These are phyloP conservation scores for Pelargonium myrrhifolium DNA, from an alignment of 441 rosid species.

Conservation along the genomic window DNA sequence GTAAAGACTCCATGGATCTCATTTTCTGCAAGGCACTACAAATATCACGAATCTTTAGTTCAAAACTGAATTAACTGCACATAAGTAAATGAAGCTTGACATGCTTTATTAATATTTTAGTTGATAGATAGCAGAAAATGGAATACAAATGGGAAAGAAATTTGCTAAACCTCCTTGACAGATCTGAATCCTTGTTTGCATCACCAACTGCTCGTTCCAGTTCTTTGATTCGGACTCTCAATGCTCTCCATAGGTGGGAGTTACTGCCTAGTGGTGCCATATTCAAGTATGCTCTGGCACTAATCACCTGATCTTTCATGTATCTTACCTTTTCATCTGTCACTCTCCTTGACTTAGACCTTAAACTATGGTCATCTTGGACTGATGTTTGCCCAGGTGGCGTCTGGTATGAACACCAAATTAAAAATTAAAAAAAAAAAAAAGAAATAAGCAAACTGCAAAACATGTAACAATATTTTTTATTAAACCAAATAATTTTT, in stretches of 20 bases:
- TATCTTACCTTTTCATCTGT: constrained; percentile 56
- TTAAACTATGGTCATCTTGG: constrained; percentile 28
- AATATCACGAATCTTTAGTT: constrained; percentile 22
- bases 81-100: constrained; percentile 14
- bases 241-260: constrained; percentile 67
- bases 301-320: constrained; percentile 72
- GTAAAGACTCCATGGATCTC: constrained; percentile 50
- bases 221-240: constrained; percentile 63
- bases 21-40: constrained; percentile 62
- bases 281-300: constrained; percentile 68
- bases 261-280: constrained; percentile 60
- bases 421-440: too few species aligned
- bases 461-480: not conserved
- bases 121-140: not conserved
- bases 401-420: constrained; percentile 35
- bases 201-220: constrained; percentile 57
- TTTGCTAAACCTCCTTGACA: constrained; percentile 59
- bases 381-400: constrained; percentile 21
- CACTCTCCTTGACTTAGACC: constrained; percentile 26
- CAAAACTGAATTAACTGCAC: constrained; percentile 18
- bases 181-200: constrained; percentile 55
- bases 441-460: not conserved
- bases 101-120: not conserved
- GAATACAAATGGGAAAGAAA: constrained; percentile 2
- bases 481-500: not conserved